Conservation (phyloP, 2,329 filamentous ascomycete genomes). For the Paracamarosporium sp. region DNA sequence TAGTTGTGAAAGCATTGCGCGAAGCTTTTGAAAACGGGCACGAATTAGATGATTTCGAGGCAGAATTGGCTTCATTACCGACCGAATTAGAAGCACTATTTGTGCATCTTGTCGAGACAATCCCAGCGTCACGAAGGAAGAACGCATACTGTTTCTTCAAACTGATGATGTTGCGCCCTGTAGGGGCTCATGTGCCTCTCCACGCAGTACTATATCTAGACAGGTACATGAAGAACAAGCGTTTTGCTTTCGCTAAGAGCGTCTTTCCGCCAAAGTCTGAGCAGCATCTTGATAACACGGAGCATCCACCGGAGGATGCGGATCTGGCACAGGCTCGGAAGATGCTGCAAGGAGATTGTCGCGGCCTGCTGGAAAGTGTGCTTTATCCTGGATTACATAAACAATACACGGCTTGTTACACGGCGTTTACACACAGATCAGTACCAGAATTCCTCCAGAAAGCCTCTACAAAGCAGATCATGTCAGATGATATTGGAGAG, state of each 20-base stretch:
- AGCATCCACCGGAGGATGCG: background rate
- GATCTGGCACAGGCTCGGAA: background rate
- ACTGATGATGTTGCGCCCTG: background rate
- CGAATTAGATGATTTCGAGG: slow-evolving; percentile 1
- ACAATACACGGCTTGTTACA: background rate
- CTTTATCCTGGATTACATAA: background rate
- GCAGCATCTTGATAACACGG: background rate
- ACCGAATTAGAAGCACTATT: slow-evolving; percentile 3
- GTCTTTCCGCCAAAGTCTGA: background rate
- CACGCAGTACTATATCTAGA: background rate
- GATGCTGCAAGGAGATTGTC: background rate
- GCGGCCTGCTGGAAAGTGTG: background rate
- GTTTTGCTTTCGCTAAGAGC: background rate
- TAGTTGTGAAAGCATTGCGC: slow-evolving; percentile 10
- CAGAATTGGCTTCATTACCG: background rate
- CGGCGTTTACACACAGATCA: background rate
- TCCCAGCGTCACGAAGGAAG: background rate
- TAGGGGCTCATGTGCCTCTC: background rate
- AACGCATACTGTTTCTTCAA: slow-evolving; percentile 6
- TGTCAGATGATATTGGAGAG: background rate
- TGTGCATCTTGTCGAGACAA: background rate
- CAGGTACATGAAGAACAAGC: background rate
- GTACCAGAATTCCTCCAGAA: background rate
- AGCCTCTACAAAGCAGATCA: background rate
- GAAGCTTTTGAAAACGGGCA: slow-evolving; percentile 1